Conservation (phyloP, 345 rosid species). For the Brassica rapa region DNA sequence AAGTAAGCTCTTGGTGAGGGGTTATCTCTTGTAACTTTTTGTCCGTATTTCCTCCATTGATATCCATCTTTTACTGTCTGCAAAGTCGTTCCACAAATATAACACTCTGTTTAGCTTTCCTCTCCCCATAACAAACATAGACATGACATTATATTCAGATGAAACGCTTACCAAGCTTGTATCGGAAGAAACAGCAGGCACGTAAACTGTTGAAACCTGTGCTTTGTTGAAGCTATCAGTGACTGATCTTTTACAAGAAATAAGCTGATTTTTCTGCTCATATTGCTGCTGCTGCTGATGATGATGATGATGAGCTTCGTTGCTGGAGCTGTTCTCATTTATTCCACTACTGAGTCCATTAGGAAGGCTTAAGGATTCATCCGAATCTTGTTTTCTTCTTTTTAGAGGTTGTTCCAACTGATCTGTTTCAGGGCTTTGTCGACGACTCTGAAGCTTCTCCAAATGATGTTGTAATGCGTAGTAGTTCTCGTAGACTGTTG, state of each 20-base stretch:
- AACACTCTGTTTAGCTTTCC: too few species aligned
- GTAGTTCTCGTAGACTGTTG: slow-evolving; percentile 41
- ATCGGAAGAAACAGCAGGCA: slow-evolving; percentile 53
- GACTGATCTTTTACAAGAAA: slow-evolving; percentile 46
- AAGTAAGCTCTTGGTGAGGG: slow-evolving; percentile 97
- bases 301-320: slow-evolving; percentile 52
- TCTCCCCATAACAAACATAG: background rate
- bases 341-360: slow-evolving; percentile 35
- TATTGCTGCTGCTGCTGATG: too few species aligned
- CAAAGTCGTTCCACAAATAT: background rate
- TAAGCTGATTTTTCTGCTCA: slow-evolving; percentile 26
- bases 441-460: slow-evolving; percentile 46
- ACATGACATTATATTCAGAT: too few species aligned
- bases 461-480: slow-evolving; percentile 38
- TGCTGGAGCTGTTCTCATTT: slow-evolving; percentile 56
- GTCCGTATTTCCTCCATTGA: slow-evolving; percentile 98
- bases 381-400: slow-evolving; percentile 44
- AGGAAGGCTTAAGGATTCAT: slow-evolving; percentile 39
- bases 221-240: slow-evolving; percentile 48
- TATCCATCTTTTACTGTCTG: slow-evolving; percentile 88
- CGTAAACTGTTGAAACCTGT: slow-evolving; percentile 48
- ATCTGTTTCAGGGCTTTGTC: slow-evolving; percentile 18
- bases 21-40: slow-evolving; percentile 94
- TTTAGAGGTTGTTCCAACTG: slow-evolving; percentile 36
- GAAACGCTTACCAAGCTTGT: slow-evolving; percentile 76